phyloP scores from a whole-genome alignment of 768 basidiomycete species.

The Crassisporium funariophilum region DNA sequence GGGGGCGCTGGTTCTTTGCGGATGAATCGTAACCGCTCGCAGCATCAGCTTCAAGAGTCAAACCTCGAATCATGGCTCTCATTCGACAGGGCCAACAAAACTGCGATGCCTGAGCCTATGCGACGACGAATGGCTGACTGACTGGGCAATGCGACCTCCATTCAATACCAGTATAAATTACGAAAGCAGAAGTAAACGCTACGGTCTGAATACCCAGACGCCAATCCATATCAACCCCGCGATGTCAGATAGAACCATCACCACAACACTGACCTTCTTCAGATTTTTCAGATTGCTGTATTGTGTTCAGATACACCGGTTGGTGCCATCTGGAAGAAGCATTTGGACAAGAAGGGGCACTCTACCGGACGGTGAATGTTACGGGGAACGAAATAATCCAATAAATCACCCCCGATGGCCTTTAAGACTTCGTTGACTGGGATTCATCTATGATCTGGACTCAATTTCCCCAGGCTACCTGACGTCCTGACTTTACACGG shows the following conservation, averaged over 20 bases:
- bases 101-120: too few relatives aligned
- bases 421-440: slow-evolving; percentile 63
- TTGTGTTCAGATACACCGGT: slow-evolving; percentile 18
- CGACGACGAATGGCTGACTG: too few relatives aligned
- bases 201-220: too few relatives aligned
- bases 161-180: too few relatives aligned
- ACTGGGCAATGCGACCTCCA: too few relatives aligned
- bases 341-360: slow-evolving; percentile 58
- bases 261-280: slow-evolving; percentile 46
- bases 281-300: slow-evolving; percentile 68
- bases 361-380: slow-evolving; percentile 62
- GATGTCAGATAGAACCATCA: slow-evolving; percentile 41
- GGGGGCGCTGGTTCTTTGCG: too few relatives aligned
- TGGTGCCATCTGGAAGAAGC: slow-evolving; percentile 45
- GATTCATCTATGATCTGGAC: slow-evolving; percentile 71
- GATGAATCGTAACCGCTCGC: too few relatives aligned
- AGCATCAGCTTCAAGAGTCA: too few relatives aligned
- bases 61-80: too few relatives aligned
- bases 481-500: slow-evolving; percentile 81
- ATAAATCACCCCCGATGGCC: slow-evolving; percentile 57
- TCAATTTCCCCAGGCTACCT: slow-evolving; percentile 56
- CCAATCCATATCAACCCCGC: too few relatives aligned
- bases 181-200: too few relatives aligned
- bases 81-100: too few relatives aligned
- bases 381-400: slow-evolving; percentile 60